Base-by-base conservation (phyloP, 2,329 filamentous ascomycete genomes). In the Ceratocystis cubensis region DNA sequence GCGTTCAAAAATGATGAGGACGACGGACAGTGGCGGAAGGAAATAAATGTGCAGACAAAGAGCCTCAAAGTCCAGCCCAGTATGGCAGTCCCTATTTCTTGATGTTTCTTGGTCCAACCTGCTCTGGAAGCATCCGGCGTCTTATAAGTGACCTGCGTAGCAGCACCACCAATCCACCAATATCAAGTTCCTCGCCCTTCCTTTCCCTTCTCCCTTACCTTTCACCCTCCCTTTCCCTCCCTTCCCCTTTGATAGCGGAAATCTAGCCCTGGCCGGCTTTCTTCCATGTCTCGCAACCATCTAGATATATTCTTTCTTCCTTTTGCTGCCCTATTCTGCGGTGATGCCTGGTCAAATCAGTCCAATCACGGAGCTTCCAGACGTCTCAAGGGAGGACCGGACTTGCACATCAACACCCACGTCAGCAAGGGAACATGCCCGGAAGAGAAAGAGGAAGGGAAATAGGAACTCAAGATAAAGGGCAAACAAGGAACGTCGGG, bases 251-350 rank as follows among this genome's bases (percentile, higher is more conserved):
- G 37, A 41, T 41, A 15, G 37, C 10, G 3, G 37, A 41, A 41
- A 15, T 15, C 37, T 41, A 41, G 37, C 37, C n/a, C 25, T 37
- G 17, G 3, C 17, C 22, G 56, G 6, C 28, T 30, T 10, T 17
- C 56, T 59, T 15, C 28, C 56, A 37, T 59, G 56, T 59, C 56
- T 59, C 56, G 30, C 17, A 30, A 41, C n/a, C 30, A 59, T 59
- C 56, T 30, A 59, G 56, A 59, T 59, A 59, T 59, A 13, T 41
- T 41, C 56, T 59, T 59, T 17, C 10, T 28, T 56, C 10, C 13
- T 56, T 28, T 59, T 37, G 56, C 56, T n/a, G 25, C 25, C 56
- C 28, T 59, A 37, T n/a, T 37, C 33, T 37, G 17, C 15, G 20
- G 25, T 25, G 37, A 41, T 41, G 1, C n/a, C 8, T 20, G 7